Evolutionary conservation across 225 moss, liverwort and hornwort genomes (phyloP).

Genomic region (Straminergon stramineum): DNA sequence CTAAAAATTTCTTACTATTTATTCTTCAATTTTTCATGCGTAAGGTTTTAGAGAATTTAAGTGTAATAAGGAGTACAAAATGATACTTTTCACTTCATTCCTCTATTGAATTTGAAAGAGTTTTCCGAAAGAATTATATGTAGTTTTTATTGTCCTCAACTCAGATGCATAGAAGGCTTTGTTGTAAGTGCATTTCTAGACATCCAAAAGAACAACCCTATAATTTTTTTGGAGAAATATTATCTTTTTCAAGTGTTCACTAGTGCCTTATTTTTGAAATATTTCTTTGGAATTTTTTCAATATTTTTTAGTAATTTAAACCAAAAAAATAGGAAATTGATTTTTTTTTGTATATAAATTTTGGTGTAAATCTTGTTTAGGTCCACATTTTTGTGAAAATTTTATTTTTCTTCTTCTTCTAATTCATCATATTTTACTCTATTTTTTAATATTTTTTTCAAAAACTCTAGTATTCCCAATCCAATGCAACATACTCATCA

Average conservation of each 20-base stretch:
- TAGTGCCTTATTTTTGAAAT: rapidly evolving
- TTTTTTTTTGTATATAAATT: neutral
- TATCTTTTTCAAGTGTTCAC: neutral
- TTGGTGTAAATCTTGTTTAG: neutral
- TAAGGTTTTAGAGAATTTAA: neutral
- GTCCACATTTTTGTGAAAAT: neutral
- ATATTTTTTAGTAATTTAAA: neutral
- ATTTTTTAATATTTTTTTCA: neutral
- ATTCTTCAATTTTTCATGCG: neutral
- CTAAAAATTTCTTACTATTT: neutral
- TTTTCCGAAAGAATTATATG: neutral
- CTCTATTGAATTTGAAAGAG: neutral
- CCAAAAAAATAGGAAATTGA: too few species aligned
- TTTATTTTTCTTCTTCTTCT: neutral
- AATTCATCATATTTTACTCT: neutral
- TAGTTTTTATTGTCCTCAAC: neutral
- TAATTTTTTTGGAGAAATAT: neutral
- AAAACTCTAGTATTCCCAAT: neutral
- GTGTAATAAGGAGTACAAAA: too few species aligned
- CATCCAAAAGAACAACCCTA: neutral
- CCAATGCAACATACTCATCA: neutral
- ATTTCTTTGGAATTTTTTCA: neutral
- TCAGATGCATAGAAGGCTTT: neutral
- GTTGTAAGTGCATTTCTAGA: neutral
- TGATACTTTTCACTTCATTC: neutral